Percentiles rank a stretch among this genome's conserved stretches.
phyloP scores from a whole-genome alignment of 148 eudicot genomes.

The Rhododendron ferrugineum region DNA sequence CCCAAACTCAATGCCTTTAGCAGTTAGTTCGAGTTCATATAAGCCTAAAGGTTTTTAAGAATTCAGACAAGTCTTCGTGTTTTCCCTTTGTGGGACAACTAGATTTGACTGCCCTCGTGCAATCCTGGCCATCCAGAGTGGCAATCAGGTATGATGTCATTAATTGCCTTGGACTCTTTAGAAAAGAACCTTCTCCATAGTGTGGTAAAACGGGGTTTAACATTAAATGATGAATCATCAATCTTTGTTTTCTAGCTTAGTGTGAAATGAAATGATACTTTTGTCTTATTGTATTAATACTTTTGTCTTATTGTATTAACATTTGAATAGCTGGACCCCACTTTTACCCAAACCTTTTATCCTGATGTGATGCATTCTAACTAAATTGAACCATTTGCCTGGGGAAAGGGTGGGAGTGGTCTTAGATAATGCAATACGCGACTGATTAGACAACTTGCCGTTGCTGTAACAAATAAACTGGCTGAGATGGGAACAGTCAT shows the following conservation, averaged over 20 bases:
- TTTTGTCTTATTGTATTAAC: not conserved
- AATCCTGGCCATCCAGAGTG: not conserved
- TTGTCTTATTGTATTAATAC: not conserved
- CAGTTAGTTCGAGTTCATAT: not conserved
- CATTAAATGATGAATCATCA: not conserved
- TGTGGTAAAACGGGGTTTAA: not conserved
- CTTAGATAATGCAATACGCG: not conserved
- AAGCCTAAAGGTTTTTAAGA: not conserved
- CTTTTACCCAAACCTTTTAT: not conserved
- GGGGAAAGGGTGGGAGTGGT: not conserved
- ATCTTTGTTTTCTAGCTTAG: not conserved
- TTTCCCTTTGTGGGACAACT: not conserved
- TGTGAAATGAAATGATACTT: not conserved
- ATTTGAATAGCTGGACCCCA: not conserved
- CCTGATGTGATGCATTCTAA: not conserved
- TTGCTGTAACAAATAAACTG: not conserved
- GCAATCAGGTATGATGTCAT: not conserved
- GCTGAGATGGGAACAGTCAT: not conserved
- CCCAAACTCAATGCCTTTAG: not conserved
- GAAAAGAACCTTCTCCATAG: not conserved
- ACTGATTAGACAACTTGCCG: not conserved
- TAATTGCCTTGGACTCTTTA: conserved; percentile 3
- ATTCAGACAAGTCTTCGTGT: not conserved
- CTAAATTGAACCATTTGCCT: not conserved
- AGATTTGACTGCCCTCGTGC: not conserved